phyloP scores from a whole-genome alignment of 495 filamentous ascomycete species.

The Xylaria intraflava region DNA sequence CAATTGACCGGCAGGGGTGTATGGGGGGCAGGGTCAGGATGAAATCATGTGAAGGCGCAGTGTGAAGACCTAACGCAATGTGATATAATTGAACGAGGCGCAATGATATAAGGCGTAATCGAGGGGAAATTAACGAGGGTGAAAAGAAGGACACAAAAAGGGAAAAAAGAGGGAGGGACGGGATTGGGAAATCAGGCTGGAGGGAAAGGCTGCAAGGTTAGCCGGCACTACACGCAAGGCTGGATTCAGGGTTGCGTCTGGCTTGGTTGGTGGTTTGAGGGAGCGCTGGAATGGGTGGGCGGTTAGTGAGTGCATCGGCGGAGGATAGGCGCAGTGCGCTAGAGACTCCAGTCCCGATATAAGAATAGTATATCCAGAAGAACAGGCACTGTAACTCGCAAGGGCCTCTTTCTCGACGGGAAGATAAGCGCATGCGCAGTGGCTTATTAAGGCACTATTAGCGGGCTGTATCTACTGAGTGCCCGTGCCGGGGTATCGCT shows the following conservation, averaged over 20 bases:
- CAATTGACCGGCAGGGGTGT: constrained; percentile 11
- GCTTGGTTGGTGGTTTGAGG: constrained; percentile 3
- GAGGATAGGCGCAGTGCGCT: too few relatives aligned
- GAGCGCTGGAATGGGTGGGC: constrained; percentile 3
- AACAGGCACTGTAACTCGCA: too few relatives aligned
- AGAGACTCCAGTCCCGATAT: too few relatives aligned
- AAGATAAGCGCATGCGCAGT: too few relatives aligned
- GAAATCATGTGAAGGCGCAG: constrained; percentile 11
- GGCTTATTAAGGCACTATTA: too few relatives aligned
- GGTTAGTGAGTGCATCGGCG: background rate
- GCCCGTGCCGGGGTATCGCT: background rate
- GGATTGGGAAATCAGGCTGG: constrained; percentile 27
- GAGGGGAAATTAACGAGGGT: constrained; percentile 10
- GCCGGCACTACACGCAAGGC: constrained; percentile 22
- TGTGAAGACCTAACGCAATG: too few relatives aligned
- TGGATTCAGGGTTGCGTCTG: constrained; percentile 19
- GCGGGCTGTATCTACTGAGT: background rate
- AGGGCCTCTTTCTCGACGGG: too few relatives aligned
- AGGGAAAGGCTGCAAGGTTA: constrained; percentile 15
- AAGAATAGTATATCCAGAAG: too few relatives aligned
- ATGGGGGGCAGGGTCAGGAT: constrained; percentile 5
- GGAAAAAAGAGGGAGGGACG: constrained; percentile 8
- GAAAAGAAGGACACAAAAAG: constrained; percentile 4
- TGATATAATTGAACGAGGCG: background rate
- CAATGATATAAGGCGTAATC: background rate